Evolutionary conservation across 768 basidiomycete genomes (phyloP), one percentile per base, ranked within the genome.

Genomic region (Kwoniella sp.): DNA sequence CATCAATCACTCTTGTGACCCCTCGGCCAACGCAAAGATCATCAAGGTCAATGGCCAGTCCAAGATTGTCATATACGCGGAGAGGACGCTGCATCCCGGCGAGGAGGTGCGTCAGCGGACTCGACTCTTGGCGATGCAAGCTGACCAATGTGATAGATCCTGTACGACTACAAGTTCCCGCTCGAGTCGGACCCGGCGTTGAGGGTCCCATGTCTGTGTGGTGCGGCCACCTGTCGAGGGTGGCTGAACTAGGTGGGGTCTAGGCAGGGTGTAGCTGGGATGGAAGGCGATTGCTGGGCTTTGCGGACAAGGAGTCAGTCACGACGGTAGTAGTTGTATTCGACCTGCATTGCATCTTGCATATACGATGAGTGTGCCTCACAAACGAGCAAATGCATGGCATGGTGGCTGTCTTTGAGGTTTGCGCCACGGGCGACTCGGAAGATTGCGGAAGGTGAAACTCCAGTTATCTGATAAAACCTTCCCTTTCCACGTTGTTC

Each of bases 1-100:
- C 67, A 99, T 99, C 75, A 99, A 99, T 74, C 95, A 99, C 67
- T 96, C 91, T 37, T 99, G 95, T 69, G 89, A 92, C 66, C 95
- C 95, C 12, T 78, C 78, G 40, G 79, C 79, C 46, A 78, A 73
- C 1, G 79, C 79, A 8, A 77, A 77, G 48, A 79, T 80, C 69
- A 79, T 80, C 56, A 78, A 77, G 22, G 77, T 80, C 66, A 78
- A 76, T 46, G 76, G 76, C 20, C 73, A 76, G 56, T 77, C 77
- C 51, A 78, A 77, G 81, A 99, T 99, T 65, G 95, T 99, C 70
- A 99, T 99, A 46, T 99, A 99, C 73, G 95, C 95, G 27, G 95
- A 96, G 76, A 83, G 88, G 63, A 88, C 88, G 62, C 91, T 99
- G 65, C 87, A 93, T 62, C 83, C 92, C 20, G 95, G 95, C 45